phyloP scores from a whole-genome alignment of 2,329 filamentous ascomycete genomes.

The Paramyrothecium sp. region DNA sequence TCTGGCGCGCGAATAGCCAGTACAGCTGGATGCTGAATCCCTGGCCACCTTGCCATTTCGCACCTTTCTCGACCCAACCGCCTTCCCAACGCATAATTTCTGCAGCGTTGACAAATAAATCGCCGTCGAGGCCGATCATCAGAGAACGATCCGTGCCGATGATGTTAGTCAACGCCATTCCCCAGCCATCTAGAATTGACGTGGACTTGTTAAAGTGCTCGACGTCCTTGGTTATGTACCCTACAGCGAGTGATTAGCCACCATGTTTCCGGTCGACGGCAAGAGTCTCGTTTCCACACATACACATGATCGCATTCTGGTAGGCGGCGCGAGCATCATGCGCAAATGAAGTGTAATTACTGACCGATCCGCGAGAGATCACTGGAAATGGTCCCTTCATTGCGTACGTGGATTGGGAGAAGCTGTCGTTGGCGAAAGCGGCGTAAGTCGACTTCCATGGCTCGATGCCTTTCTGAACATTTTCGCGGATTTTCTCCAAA shows the following conservation, averaged over 20 bases:
- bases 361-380: constrained; percentile 26
- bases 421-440: too few relatives aligned
- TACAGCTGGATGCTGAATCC: constrained; percentile 39
- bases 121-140: constrained; percentile 35
- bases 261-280: too few relatives aligned
- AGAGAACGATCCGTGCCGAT: constrained; percentile 32
- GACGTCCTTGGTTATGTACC: constrained; percentile 37
- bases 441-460: constrained; percentile 3
- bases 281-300: too few relatives aligned
- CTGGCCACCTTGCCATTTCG: constrained; percentile 27
- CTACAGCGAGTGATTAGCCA: background rate
- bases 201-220: constrained; percentile 30
- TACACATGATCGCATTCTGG: constrained; percentile 37
- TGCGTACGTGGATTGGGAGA: constrained; percentile 11
- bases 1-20: constrained; percentile 37
- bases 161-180: constrained; percentile 27
- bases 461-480: constrained; percentile 15
- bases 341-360: constrained; percentile 34
- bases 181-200: constrained; percentile 35
- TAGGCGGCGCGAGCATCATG: constrained; percentile 34
- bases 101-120: constrained; percentile 37
- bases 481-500: constrained; percentile 23
- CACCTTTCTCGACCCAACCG: constrained; percentile 32
- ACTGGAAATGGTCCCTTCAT: constrained; percentile 29
- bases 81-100: constrained; percentile 44